These are phyloP conservation scores for Hypoxylon rickii DNA, from an alignment of 495 filamentous ascomycete species.

Conservation along the genomic window DNA sequence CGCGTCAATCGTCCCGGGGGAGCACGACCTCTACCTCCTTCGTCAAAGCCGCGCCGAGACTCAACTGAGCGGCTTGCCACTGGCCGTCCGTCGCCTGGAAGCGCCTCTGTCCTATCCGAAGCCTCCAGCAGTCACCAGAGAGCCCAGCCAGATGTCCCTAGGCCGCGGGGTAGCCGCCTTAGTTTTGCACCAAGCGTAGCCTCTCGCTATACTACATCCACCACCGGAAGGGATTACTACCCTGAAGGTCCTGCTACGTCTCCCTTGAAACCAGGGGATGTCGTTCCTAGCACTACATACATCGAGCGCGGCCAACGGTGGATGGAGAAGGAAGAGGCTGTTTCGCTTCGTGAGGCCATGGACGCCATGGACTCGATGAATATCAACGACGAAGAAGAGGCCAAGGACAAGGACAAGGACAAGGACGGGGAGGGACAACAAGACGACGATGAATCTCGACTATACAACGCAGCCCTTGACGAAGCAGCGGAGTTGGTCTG, in stretches of 20 bases:
- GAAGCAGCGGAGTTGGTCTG: constrained; percentile 88
- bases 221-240: constrained; percentile 49
- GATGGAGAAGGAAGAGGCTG: constrained; percentile 86
- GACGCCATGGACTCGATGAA: constrained; percentile 70
- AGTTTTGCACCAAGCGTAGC: constrained; percentile 45
- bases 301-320: constrained; percentile 78
- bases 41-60: constrained; percentile 43
- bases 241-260: constrained; percentile 40
- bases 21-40: constrained; percentile 73
- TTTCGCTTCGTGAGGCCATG: constrained; percentile 76
- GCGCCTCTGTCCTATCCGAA: constrained; percentile 46
- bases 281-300: constrained; percentile 67
- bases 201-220: constrained; percentile 46
- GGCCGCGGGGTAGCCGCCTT: constrained; percentile 38
- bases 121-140: constrained; percentile 46
- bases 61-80: constrained; percentile 30
- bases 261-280: constrained; percentile 53
- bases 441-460: constrained; percentile 63
- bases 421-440: constrained; percentile 23
- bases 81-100: constrained; percentile 41
- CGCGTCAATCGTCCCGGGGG: constrained; percentile 76
- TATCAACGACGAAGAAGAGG: constrained; percentile 39
- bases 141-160: constrained; percentile 37
- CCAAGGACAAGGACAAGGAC: constrained; percentile 30
- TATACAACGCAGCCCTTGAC: constrained; percentile 78